Base-by-base conservation (phyloP, 2,329 filamentous ascomycete genomes). In the Aspergillus brasiliensis region DNA sequence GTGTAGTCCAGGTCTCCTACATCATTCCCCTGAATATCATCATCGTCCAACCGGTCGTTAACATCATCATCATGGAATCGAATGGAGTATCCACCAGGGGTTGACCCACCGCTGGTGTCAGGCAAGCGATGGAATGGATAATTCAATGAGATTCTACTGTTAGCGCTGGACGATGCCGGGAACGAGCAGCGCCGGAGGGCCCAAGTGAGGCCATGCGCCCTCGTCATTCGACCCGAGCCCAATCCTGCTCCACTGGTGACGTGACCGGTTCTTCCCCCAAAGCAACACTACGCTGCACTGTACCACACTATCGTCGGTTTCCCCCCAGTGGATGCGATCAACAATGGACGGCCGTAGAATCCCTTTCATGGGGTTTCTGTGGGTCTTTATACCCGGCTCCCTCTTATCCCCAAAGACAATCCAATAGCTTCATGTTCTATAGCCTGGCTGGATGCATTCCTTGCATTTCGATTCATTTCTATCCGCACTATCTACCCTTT, bases 391-490 rank as follows among this genome's bases (percentile, higher is more conserved):
- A 42, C 37, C 48, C 51, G n/a, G 44, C 15, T n/a, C 23, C 10
- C 6, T 48, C 21, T 48, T n/a, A 15, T 25, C 44, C 25, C 25
- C 44, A 27, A 27, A 48, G 44, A 48, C 21, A 44, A 23, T 13
- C 40, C 51, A 44, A 54, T 54, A 27, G 37, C 51, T 54, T 54
- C 51, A 54, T 54, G 37, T 27, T 28, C 40, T 54, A 25, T 37
- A 40, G 51, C 38, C 51, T 10, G 21, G 23, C 19, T 23, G 19
- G 34, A 51, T 44, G 25, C 5, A 31, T 34, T 55, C 42, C 28
- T 23, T 55, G 13, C 40, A 42, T 55, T 55, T 55, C 52, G 6
- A 55, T 44, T 15, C 51, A 13, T 44, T 54, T 54, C 51, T 28
- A 54, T 25, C 52, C 52, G 37, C 13, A 19, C 38, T 27, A 55